Evolutionary conservation across 1,284 basidiomycete species (phyloP).

Genomic region (Ceratobasidium sp.): DNA sequence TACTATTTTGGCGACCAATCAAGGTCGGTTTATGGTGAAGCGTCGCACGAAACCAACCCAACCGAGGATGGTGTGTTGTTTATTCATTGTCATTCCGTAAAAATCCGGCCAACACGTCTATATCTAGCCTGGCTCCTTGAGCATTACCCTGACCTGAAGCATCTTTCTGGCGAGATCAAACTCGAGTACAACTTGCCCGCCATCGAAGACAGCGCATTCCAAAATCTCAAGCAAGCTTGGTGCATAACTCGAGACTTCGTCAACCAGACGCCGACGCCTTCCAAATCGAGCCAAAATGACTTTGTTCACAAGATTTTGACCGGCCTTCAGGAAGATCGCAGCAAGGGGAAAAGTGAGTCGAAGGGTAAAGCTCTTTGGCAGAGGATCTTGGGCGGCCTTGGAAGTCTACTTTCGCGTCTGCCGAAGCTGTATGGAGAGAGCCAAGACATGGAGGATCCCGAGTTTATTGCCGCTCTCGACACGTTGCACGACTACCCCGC

Average conservation of each 20-base stretch:
- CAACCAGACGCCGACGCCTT: background rate
- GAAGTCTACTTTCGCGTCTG: background rate
- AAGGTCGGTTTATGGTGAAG: background rate
- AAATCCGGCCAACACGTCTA: background rate
- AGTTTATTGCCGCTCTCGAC: constrained; percentile 9
- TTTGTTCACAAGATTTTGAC: constrained; percentile 4
- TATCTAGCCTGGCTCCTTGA: background rate
- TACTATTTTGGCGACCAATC: background rate
- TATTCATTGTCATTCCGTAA: background rate
- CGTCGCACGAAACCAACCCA: background rate
- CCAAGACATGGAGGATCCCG: background rate
- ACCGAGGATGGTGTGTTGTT: too few relatives aligned
- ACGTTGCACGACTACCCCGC: background rate
- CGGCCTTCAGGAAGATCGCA: background rate
- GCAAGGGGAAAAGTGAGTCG: background rate
- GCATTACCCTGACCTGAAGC: constrained; percentile 2
- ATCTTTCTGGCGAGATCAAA: background rate
- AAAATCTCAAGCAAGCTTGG: constrained; percentile 35
- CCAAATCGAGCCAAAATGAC: background rate
- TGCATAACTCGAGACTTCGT: constrained; percentile 20
- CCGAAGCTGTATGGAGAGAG: background rate
- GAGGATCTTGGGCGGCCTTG: background rate
- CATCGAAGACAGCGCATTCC: constrained; percentile 14
- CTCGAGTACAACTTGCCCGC: background rate
- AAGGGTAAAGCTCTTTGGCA: background rate